Evolutionary conservation across 2,329 filamentous ascomycete genomes (phyloP), one percentile per base, ranked within the genome.

Genomic region (Cordyceps cicadae): DNA sequence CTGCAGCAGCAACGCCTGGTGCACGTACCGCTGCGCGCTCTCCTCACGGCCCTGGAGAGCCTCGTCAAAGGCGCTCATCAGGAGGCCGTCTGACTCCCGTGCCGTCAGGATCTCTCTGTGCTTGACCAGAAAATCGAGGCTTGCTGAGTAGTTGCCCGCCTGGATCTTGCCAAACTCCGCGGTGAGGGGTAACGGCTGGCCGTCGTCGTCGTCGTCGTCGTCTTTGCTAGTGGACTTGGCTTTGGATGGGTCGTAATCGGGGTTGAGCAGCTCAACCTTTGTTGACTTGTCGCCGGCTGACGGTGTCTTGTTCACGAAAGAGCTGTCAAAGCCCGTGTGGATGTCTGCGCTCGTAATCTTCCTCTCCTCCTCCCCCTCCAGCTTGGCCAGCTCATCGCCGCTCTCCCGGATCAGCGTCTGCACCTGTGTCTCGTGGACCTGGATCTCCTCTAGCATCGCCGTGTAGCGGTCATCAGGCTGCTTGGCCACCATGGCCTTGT

Each of bases 331-430:
- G 6, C 94, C 94, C 2, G 88, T 92, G 69, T 92, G 89, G 67
- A 96, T 85, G 66, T 85, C 82, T 66, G 96, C 92, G 70, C 92
- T 97, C 12, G 94, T 99, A 65, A 99, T 99, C 77, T 97, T 97
- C 71, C 83, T 85, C 62, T 82, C 78, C 67, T 96, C 92, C 66
- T 94, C 89, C 72, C 87, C 88, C 76, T 97, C 90, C 46, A 99
- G 79, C 74, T 92, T 85, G 5, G 80, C 87, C 39, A 97, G 79
- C 76, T 93, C 93, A 59, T 77, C 76, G 37, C 85, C 70, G 53
- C 97, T 77, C 67, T 97, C 83, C 65, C 81, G 83, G 72, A 97
- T 92, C 66, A 97, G 77, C 50, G 83, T 84, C 64, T 86, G 78
- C 49, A 99, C 88, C 75, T 96, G 93, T 52, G 78, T 77, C 70